Evolutionary conservation across 225 moss, liverwort and hornwort species (phyloP).

Genomic region (Marchantia polymorpha): DNA sequence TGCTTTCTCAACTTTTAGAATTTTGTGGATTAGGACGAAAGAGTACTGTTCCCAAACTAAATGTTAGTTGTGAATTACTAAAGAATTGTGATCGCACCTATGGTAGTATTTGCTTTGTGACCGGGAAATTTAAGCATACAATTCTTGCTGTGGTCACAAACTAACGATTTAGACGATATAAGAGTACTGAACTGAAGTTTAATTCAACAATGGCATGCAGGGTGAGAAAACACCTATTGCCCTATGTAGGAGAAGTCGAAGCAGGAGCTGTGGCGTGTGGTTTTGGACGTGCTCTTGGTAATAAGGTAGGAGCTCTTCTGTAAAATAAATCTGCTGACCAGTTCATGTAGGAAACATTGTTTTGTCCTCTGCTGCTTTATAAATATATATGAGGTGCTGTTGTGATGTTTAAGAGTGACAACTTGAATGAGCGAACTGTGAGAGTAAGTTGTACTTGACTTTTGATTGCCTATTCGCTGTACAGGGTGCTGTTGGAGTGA

Average conservation of each 20-base stretch:
- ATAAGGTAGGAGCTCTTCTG: slow-evolving; percentile 53
- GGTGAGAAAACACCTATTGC: slow-evolving; percentile 59
- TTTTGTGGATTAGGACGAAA: not conserved
- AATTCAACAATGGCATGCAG: slow-evolving; percentile 32
- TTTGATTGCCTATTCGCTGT: slow-evolving; percentile 14
- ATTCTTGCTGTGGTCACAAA: not conserved
- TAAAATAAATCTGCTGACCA: no score
- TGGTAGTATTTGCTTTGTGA: no score
- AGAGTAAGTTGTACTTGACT: not conserved
- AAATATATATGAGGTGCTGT: not conserved
- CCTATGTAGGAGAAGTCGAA: slow-evolving; percentile 87
- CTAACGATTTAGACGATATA: not conserved
- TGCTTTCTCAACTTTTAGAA: not conserved
- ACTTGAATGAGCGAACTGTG: not conserved
- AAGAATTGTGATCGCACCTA: not conserved
- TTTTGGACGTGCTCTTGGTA: slow-evolving; percentile 92
- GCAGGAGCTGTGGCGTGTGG: slow-evolving; percentile 95
- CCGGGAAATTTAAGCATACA: not conserved
- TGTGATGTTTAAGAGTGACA: not conserved
- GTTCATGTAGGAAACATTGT: not conserved
- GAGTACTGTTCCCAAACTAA: not conserved
- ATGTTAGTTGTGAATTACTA: not conserved
- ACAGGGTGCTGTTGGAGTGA: slow-evolving; percentile 96
- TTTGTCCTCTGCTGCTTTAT: not conserved
- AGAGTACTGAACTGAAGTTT: not conserved